Evolutionary conservation across 2,329 filamentous ascomycete species (phyloP).

Genomic region (Myriosclerotinia duriaeana): DNA sequence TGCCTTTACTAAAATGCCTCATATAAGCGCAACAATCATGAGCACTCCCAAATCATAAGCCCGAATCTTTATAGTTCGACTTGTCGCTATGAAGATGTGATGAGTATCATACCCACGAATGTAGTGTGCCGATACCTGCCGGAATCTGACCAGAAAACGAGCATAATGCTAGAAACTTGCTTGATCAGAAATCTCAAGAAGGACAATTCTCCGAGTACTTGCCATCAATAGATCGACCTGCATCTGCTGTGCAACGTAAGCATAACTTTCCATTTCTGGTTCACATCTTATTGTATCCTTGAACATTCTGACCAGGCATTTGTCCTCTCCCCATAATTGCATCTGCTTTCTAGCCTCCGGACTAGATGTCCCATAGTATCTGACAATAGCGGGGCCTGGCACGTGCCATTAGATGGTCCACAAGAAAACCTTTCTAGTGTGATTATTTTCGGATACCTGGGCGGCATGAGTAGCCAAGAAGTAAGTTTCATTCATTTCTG

Average conservation of each 20-base stretch:
- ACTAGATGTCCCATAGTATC: background rate
- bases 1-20: background rate
- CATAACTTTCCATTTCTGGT: background rate
- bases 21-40: background rate
- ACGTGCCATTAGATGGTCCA: no score
- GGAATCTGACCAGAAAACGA: conserved; percentile 5
- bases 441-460: no score
- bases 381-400: no score
- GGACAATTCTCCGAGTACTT: background rate
- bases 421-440: no score
- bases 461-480: background rate
- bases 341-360: background rate
- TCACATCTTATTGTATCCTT: background rate
- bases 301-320: background rate
- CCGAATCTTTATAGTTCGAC: background rate
- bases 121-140: conserved; percentile 14
- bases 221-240: background rate
- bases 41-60: background rate
- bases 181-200: conserved; percentile 1
- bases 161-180: background rate
- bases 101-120: background rate
- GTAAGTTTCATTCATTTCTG: background rate
- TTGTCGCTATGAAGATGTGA: background rate
- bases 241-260: conserved; percentile 20
- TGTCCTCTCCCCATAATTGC: background rate